A percentile compares a stretch with the other conserved stretches of the same genome.
Conservation (phyloP, 176 grass and related monocot species). For the Secale cereale region DNA sequence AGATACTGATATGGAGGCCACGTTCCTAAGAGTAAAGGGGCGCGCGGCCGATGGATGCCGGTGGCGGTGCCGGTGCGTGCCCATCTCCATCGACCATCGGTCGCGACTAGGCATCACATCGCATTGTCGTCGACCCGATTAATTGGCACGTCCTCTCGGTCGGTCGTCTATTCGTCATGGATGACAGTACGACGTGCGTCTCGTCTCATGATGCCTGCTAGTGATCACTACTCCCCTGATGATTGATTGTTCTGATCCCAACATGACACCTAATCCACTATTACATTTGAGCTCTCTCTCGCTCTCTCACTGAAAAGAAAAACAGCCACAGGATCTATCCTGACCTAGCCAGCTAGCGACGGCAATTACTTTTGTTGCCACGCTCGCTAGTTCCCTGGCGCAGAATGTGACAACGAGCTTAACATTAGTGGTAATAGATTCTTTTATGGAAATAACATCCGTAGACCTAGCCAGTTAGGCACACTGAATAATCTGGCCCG, state of each 20-base stretch:
- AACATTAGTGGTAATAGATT: background rate
- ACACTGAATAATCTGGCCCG: constrained; percentile 5
- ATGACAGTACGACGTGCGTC: constrained; percentile 20
- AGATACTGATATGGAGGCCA: constrained; percentile 8
- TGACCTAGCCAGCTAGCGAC: background rate
- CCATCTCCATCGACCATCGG: background rate
- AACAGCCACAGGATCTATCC: background rate
- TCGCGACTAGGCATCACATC: constrained; percentile 16
- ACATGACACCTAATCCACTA: constrained; percentile 11
- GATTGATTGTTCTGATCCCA: background rate
- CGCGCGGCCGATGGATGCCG: background rate
- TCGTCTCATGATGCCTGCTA: background rate
- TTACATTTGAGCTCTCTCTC: background rate
- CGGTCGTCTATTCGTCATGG: background rate
- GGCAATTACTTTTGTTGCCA: background rate
- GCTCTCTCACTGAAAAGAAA: background rate
- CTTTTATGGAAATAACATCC: background rate
- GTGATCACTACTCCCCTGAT: background rate
- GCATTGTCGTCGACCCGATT: constrained; percentile 16
- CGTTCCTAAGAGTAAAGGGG: background rate
- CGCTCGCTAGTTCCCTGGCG: background rate
- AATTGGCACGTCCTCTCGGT: background rate
- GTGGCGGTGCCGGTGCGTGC: background rate
- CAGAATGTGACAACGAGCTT: background rate
- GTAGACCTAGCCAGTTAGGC: background rate